phyloP scores from a whole-genome alignment of 345 rosid genomes.

The Lepidium aucheri region DNA sequence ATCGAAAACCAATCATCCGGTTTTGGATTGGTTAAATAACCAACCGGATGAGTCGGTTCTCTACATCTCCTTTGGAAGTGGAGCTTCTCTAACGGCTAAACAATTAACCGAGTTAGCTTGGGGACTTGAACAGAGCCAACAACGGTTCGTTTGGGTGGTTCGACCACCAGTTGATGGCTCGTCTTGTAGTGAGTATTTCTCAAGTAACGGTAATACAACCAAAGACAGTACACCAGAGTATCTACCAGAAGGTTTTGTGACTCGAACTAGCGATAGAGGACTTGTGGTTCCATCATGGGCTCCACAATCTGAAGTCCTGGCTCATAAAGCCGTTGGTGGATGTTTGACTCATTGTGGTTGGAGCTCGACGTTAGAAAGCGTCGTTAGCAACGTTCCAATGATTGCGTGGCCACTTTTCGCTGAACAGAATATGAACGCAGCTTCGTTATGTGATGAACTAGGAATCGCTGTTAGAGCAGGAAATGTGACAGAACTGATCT shows the following conservation, averaged over 20 bases:
- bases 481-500: conserved; percentile 7
- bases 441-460: conserved; percentile 41
- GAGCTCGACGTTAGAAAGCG: conserved; percentile 61
- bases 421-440: conserved; percentile 46
- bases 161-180: conserved; percentile 32
- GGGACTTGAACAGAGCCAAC: conserved; percentile 59
- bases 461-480: conserved; percentile 34
- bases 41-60: conserved; percentile 52
- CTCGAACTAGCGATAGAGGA: conserved; percentile 30
- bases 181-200: conserved; percentile 26
- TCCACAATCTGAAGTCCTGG: conserved; percentile 46
- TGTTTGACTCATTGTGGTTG: conserved; percentile 70
- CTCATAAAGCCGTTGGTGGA: conserved; percentile 56
- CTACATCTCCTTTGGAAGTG: conserved; percentile 62
- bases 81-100: conserved; percentile 42
- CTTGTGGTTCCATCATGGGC: conserved; percentile 48
- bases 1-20: neutral
- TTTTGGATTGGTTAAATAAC: conserved; percentile 39
- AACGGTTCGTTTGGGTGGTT: conserved; percentile 56
- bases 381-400: conserved; percentile 41
- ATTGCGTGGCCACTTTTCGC: conserved; percentile 53
- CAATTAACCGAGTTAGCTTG: conserved; percentile 56
- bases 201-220: neutral
- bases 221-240: conserved; percentile 16
- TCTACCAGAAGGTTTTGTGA: conserved; percentile 51